Percentiles rank a stretch among this genome's conserved stretches.
These are phyloP conservation scores for Cornus florida DNA, from an alignment of 148 eudicot genomes.

Conservation along the genomic window DNA sequence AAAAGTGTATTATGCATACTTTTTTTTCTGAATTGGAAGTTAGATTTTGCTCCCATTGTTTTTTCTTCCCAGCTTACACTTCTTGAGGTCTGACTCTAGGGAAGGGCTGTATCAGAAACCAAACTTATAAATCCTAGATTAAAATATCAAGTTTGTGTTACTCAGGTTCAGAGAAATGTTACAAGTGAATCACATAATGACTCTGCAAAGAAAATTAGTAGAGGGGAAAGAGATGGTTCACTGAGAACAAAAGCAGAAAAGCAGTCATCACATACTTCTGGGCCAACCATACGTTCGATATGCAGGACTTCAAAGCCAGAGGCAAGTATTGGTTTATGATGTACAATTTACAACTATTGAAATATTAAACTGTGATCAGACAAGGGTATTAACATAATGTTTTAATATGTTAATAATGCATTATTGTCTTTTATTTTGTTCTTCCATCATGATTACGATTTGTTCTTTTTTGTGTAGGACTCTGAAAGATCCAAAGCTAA, in stretches of 20 bases:
- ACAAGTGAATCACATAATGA: conserved; percentile 28
- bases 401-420: neutral
- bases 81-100: conserved; percentile 25
- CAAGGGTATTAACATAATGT: neutral
- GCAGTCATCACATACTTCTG: conserved; percentile 18
- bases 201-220: conserved; percentile 24
- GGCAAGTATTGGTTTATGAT: conserved; percentile 23
- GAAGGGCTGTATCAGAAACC: conserved; percentile 22
- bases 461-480: conserved; percentile 25
- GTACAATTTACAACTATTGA: neutral
- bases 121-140: conserved; percentile 28
- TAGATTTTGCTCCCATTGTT: neutral
- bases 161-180: conserved; percentile 13
- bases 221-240: conserved; percentile 25
- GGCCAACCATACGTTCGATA: conserved; percentile 4
- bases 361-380: neutral
- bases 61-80: conserved; percentile 8
- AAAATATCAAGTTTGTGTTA: conserved; percentile 20
- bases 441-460: neutral
- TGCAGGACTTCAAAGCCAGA: conserved; percentile 29
- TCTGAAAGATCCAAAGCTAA: conserved; percentile 24
- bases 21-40: neutral
- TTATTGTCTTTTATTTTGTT: neutral
- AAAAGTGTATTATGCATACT: no score
- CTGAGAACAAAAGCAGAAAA: conserved; percentile 28